These are phyloP conservation scores for Coemansia sp. DNA, from an alignment of 192 early-diverging fungal genomes.

Conservation along the genomic window DNA sequence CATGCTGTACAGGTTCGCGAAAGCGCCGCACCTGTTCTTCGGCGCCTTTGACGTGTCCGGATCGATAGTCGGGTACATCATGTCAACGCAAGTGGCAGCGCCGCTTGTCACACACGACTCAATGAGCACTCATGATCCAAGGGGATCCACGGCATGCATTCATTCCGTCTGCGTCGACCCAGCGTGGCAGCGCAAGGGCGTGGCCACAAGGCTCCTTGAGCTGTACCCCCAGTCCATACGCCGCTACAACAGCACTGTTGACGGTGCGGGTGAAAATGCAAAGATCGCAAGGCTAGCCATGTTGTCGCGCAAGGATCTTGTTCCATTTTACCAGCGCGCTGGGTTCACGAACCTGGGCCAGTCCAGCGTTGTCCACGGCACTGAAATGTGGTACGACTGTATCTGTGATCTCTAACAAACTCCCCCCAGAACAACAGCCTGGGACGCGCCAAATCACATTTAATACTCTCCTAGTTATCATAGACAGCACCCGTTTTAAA, in stretches of 20 bases:
- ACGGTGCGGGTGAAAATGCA: not conserved
- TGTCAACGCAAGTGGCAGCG: slow-evolving; percentile 53
- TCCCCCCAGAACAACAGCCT: not conserved
- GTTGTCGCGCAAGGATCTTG: slow-evolving; percentile 57
- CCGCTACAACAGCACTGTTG: slow-evolving; percentile 19
- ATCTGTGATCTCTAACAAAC: slow-evolving; percentile 24
- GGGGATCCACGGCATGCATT: slow-evolving; percentile 62
- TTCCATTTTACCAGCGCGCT: slow-evolving; percentile 61
- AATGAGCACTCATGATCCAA: slow-evolving; percentile 62
- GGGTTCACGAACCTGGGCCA: slow-evolving; percentile 60
- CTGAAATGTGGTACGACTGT: slow-evolving; percentile 47
- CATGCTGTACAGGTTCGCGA: slow-evolving; percentile 32
- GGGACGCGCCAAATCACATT: not conserved
- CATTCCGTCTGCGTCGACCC: slow-evolving; percentile 66
- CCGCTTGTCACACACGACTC: slow-evolving; percentile 62
- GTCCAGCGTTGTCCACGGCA: slow-evolving; percentile 63
- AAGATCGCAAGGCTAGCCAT: slow-evolving; percentile 55
- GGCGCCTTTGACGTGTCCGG: slow-evolving; percentile 28
- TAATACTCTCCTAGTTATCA: not conserved
- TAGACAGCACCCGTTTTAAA: not conserved
- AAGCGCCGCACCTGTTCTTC: slow-evolving; percentile 41
- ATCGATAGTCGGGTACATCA: slow-evolving; percentile 60
- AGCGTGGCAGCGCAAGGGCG: slow-evolving; percentile 55
- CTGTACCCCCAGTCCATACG: slow-evolving; percentile 52
- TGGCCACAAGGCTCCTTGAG: slow-evolving; percentile 57